Conservation (phyloP, 2,329 filamentous ascomycete genomes). For the Colletotrichum sp. region DNA sequence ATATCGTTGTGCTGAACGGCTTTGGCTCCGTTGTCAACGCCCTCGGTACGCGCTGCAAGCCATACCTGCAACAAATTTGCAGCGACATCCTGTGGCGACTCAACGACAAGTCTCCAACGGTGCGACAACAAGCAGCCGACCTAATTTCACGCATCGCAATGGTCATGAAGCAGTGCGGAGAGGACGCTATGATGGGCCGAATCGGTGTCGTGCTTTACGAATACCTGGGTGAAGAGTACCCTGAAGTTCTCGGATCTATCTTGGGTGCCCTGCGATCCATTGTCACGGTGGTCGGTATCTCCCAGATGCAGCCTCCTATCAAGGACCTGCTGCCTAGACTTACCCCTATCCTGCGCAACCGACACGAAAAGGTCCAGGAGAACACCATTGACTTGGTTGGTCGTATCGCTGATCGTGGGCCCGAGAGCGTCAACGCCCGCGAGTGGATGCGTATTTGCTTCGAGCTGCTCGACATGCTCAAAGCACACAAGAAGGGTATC, state of each 20-base stretch:
- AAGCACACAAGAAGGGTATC: conserved; percentile 99
- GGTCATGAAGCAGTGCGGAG: conserved; percentile 98
- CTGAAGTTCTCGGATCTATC: conserved; percentile 95
- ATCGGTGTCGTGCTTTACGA: conserved; percentile 95
- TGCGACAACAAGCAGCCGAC: conserved; percentile 95
- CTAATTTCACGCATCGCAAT: conserved; percentile 96
- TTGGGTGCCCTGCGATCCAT: conserved; percentile 93
- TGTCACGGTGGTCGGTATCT: conserved; percentile 96
- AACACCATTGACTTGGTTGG: conserved; percentile 98
- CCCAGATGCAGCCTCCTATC: conserved; percentile 97
- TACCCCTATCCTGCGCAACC: conserved; percentile 97
- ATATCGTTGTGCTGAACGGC: conserved; percentile 94
- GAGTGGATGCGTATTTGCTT: conserved; percentile 99
- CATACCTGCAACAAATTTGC: conserved; percentile 95
- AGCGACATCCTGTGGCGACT: conserved; percentile 94
- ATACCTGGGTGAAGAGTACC: conserved; percentile 97
- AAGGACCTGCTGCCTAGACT: conserved; percentile 93
- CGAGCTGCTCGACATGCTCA: conserved; percentile 98
- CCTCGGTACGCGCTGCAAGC: conserved; percentile 90
- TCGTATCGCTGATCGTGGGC: conserved; percentile 95
- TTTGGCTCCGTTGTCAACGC: conserved; percentile 98
- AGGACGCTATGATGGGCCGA: conserved; percentile 95
- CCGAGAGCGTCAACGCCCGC: conserved; percentile 93
- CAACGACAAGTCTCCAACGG: conserved; percentile 97
- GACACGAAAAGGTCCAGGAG: conserved; percentile 98